Percentiles rank a stretch among this genome's conserved stretches.
phyloP scores from a whole-genome alignment of 2,329 filamentous ascomycete species.

The Ploettnerulaceae sp. region DNA sequence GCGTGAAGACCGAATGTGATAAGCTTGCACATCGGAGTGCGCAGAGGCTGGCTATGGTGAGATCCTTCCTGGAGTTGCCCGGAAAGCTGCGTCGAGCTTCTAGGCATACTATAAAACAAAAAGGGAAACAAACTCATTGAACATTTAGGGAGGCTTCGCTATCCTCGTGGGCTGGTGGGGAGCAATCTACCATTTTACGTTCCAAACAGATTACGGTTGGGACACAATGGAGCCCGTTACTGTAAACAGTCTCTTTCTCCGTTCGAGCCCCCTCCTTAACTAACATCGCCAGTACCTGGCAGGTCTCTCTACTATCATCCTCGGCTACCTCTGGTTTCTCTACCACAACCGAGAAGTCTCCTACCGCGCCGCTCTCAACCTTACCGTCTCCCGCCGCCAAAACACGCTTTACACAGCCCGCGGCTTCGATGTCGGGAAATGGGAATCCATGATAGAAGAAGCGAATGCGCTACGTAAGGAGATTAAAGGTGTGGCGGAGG shows the following conservation, averaged over 20 bases:
- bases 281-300: constrained; percentile 58
- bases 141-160: constrained; percentile 58
- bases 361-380: constrained; percentile 80
- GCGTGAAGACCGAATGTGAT: constrained; percentile 79
- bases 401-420: constrained; percentile 67
- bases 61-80: too few species aligned
- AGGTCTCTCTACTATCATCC: constrained; percentile 79
- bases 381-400: constrained; percentile 77
- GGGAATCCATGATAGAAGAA: constrained; percentile 76
- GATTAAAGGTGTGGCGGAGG: constrained; percentile 72
- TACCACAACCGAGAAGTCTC: constrained; percentile 87
- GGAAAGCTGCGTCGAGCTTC: too few species aligned
- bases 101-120: too few species aligned
- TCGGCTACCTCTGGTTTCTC: constrained; percentile 88
- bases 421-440: constrained; percentile 70
- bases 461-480: constrained; percentile 73
- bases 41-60: constrained; percentile 64
- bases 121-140: neutral
- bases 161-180: constrained; percentile 65
- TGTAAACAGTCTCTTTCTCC: constrained; percentile 28
- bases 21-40: constrained; percentile 69
- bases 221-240: constrained; percentile 88
- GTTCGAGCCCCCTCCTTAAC: constrained; percentile 1
- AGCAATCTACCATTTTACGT: constrained; percentile 68
- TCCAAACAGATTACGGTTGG: constrained; percentile 76